These are phyloP conservation scores for Cadophora malorum DNA, from an alignment of 2,329 filamentous ascomycete species.

Conservation along the genomic window DNA sequence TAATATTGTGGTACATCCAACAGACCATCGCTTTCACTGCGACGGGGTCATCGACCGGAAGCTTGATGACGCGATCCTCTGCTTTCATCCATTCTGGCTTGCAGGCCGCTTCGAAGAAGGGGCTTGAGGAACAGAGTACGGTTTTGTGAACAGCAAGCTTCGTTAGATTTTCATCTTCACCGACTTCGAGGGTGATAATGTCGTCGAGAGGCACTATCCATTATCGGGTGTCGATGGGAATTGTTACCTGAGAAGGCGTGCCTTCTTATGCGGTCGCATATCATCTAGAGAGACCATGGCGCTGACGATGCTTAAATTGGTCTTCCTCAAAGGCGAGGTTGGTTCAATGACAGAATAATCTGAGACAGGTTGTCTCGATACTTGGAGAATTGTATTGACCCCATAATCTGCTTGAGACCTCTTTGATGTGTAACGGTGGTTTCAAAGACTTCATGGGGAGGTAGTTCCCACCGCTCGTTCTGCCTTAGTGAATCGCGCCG, in stretches of 20 bases:
- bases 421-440: no score
- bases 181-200: background rate
- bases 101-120: background rate
- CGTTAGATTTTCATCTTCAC: background rate
- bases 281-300: background rate
- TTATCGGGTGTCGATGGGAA: background rate
- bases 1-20: background rate
- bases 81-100: slow-evolving; percentile 1
- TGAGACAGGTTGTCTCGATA: no score
- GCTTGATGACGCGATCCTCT: background rate
- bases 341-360: no score
- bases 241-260: background rate
- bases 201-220: background rate
- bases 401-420: no score
- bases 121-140: background rate
- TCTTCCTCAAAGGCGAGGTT: background rate
- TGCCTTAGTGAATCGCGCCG: no score
- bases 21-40: background rate
- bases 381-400: no score
- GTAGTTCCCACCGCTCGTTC: no score
- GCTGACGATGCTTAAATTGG: background rate
- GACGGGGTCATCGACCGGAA: background rate
- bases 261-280: background rate
- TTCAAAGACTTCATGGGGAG: no score
- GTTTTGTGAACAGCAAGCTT: background rate